Evolutionary conservation across 495 filamentous ascomycete species (phyloP).

Genomic region (Penicillium crystallinum): DNA sequence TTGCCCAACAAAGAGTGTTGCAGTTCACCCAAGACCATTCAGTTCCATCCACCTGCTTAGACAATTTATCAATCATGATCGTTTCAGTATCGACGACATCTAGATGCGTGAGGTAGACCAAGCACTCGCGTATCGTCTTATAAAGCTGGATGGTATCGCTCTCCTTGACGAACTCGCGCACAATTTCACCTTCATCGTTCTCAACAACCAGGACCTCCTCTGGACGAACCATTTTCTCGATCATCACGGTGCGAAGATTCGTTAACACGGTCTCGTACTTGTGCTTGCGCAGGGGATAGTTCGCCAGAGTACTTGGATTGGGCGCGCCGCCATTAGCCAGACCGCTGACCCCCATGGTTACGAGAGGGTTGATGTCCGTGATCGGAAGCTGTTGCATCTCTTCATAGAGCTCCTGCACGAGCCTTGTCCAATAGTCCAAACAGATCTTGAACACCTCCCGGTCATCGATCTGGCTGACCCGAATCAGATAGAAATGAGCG

Average conservation of each 20-base stretch:
- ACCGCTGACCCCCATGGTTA: conserved; percentile 67
- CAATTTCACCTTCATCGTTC: conserved; percentile 98
- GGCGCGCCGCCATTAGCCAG: conserved; percentile 75
- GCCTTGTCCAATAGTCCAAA: conserved; percentile 97
- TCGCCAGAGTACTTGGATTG: conserved; percentile 73
- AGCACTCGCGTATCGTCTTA: conserved; percentile 95
- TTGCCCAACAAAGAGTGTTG: conserved; percentile 99
- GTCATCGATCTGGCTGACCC: conserved; percentile 97
- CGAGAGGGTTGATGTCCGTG: conserved; percentile 81
- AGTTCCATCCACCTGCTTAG: conserved; percentile 84
- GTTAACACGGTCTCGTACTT: conserved; percentile 92
- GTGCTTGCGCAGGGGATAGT: conserved; percentile 92
- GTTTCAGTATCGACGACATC: conserved; percentile 95
- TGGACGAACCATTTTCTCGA: conserved; percentile 97
- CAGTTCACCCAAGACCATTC: conserved; percentile 99
- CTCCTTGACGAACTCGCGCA: conserved; percentile 98
- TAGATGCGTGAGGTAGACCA: conserved; percentile 96
- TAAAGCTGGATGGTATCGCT: conserved; percentile 98
- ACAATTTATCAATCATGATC: conserved; percentile 98
- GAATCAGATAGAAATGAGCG: conserved; percentile 95
- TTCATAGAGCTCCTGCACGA: conserved; percentile 97
- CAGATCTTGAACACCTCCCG: conserved; percentile 99
- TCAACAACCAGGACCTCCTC: conserved; percentile 99
- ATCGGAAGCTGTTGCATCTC: conserved; percentile 96
- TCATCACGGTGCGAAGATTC: conserved; percentile 95